Base-by-base conservation (phyloP, 805 yeast species). In the Citeromyces matritensis region DNA sequence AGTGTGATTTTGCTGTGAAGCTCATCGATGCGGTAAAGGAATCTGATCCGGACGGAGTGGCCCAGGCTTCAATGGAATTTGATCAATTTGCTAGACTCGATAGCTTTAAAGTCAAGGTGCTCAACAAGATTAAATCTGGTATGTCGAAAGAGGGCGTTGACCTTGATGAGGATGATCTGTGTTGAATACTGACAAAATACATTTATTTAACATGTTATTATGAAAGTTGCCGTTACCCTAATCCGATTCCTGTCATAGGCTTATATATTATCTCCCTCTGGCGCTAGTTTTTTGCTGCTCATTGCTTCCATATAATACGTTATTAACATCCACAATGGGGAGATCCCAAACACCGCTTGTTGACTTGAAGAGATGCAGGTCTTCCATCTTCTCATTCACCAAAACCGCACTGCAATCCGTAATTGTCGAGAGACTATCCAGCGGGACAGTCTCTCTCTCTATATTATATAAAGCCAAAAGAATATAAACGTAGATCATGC, bases 1-100 rank as follows among this genome's bases (percentile, higher is more conserved):
- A 91, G 50, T 75, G 60, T 47, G 71, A 69, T 41, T 63, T 88
- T 39, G 57, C 81, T 25, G 58, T 58, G 36, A 81, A 74, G 30
- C 51, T 91, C 24, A 60, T 82, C 23, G 78, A 73, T 26, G 73
- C 88, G n/a, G 75, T 81, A 32, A 68, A 73, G 33, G 76, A 73
- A 33, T 91, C 91, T 29, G 95, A 86, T 47, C 59, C 76, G 25
- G 86, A 88, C 45, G 65, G 60, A 30, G 71, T 84, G 45, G 69
- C 88, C 3, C 74, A 73, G 41, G 69, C 72, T 40, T 75, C 86
- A 13, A 80, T 65, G 47, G 91, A 81, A 40, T 91, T 58, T 45
- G 97, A 91, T 51, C 93, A 82, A 51, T 85, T 80, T 52, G 63
- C 74, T 40, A 84, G 84, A 52, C 69, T 91, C 34, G 98, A 91